Conservation (phyloP, 2,329 filamentous ascomycete genomes). For the Botrytis tulipae region DNA sequence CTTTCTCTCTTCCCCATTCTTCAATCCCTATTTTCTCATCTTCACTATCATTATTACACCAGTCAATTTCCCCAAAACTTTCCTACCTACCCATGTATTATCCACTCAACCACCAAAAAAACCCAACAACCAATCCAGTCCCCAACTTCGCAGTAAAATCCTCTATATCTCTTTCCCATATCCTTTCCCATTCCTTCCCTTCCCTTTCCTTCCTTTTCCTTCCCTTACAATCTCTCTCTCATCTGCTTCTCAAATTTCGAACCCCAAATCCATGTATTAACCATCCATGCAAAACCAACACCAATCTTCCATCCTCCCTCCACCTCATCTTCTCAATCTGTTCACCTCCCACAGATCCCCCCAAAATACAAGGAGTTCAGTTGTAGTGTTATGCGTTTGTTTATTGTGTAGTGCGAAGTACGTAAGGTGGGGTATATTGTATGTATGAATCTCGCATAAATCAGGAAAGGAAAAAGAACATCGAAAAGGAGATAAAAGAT, state of each 20-base stretch:
- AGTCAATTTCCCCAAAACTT: not conserved
- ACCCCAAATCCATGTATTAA: not conserved
- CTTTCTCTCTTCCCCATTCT: not conserved
- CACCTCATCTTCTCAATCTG: not conserved
- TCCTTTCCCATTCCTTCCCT: not conserved
- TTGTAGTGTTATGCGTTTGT: not conserved
- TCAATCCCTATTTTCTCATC: not conserved
- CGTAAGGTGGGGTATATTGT: conserved; percentile 20
- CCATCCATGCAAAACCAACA: not conserved
- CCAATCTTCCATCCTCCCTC: not conserved
- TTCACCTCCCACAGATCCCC: not conserved
- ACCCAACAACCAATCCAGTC: not conserved
- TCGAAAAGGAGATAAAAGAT: conserved; percentile 17
- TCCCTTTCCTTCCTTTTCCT: not conserved
- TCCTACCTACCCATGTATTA: conserved; percentile 11
- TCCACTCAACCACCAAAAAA: not conserved
- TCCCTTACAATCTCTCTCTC: not conserved
- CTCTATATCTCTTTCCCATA: not conserved
- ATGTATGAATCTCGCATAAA: conserved; percentile 12
- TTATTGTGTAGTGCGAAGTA: not conserved
- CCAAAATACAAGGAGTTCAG: conserved; percentile 6
- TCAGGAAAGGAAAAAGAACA: conserved; percentile 16
- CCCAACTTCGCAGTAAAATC: conserved; percentile 8
- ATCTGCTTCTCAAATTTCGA: conserved; percentile 4
- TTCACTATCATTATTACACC: conserved; percentile 13